Evolutionary conservation across 2,329 filamentous ascomycete genomes (phyloP), one percentile per base, ranked within the genome.

Genomic region (Zymoseptoria pseudotritici): DNA sequence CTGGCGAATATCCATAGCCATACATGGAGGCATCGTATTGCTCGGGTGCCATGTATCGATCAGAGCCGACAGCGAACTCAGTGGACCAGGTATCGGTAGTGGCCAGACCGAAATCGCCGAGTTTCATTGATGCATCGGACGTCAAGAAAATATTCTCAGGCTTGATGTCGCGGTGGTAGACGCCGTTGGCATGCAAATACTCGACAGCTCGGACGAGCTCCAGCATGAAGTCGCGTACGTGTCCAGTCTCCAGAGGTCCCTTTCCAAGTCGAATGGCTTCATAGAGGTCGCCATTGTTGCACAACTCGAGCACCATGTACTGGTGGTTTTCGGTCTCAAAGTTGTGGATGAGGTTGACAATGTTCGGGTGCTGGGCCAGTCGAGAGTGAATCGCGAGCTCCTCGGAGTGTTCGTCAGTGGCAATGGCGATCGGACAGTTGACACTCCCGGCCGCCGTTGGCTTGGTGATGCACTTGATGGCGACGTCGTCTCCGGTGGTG

Each of bases 21-120:
- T 84, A 85, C 63, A 87, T 87, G 67, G 87, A 85, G 57, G 92
- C 91, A 74, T 97, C 93, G 70, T 94, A 97, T 76, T 99, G 94
- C 77, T 99, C 94, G 4, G 94, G 94, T 58, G 94, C 92, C 94
- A 99, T 99, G 79, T 99, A 99, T 58, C 94, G 91, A 73, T 99
- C 94, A 73, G 94, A 97, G 66, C 94, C 94, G 53, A 99, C 94
- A 63, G 90, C 94, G 64, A 88, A 87, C 79, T 99, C 94, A 69
- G 89, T 89, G 22, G 90, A 95, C 91, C 91, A 96, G 68, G 86
- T 82, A 63, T 96, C 91, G 6, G 86, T 89, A 10, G 93, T 97
- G 56, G 92, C 92, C 64, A 99, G 82, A 58, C 94, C 94, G 73
- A 97, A 96, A 76, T 99, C 94, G 70, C 94, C 94, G 42, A 99